A percentile compares a stretch with the other conserved stretches of the same genome.
phyloP scores from a whole-genome alignment of 495 filamentous ascomycete species.

The Cercophora sp. region DNA sequence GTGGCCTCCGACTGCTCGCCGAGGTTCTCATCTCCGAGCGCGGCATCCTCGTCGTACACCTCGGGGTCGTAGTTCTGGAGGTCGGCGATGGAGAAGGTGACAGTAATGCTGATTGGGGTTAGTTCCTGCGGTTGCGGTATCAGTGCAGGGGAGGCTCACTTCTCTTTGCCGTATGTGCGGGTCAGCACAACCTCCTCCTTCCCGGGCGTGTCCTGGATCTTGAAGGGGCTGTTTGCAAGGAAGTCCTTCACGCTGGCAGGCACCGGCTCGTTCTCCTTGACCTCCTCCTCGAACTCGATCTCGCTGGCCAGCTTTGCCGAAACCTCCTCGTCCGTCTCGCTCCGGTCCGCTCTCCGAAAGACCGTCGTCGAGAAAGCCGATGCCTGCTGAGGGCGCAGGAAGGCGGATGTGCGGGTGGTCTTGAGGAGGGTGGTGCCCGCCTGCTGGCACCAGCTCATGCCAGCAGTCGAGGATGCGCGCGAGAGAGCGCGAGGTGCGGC shows the following conservation, averaged over 20 bases:
- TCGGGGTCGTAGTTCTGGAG: constrained; percentile 66
- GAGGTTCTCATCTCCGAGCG: constrained; percentile 63
- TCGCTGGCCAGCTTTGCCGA: constrained; percentile 74
- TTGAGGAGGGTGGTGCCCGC: constrained; percentile 27
- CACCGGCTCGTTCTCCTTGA: constrained; percentile 55
- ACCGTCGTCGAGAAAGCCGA: constrained; percentile 72
- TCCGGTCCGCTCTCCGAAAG: constrained; percentile 42
- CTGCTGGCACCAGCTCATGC: constrained; percentile 42
- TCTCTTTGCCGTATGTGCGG: constrained; percentile 82
- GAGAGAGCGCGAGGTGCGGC: constrained; percentile 64
- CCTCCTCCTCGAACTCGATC: constrained; percentile 59
- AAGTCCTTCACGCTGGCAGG: constrained; percentile 67
- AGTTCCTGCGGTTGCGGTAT: neutral
- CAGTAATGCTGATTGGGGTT: constrained; percentile 62
- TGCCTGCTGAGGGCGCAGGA: constrained; percentile 50
- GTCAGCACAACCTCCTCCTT: constrained; percentile 82
- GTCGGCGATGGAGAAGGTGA: constrained; percentile 91
- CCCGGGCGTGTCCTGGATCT: constrained; percentile 74
- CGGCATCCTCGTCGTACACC: constrained; percentile 46
- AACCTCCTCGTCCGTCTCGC: constrained; percentile 67
- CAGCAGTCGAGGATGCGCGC: constrained; percentile 55
- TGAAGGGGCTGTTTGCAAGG: constrained; percentile 63
- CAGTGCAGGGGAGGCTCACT: constrained; percentile 48
- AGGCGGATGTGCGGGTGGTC: constrained; percentile 23
- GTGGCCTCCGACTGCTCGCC: constrained; percentile 43